Percentiles rank a stretch among this genome's conserved stretches.
Conservation (phyloP, 805 yeast genomes). For the Metschnikowia henanensis region DNA sequence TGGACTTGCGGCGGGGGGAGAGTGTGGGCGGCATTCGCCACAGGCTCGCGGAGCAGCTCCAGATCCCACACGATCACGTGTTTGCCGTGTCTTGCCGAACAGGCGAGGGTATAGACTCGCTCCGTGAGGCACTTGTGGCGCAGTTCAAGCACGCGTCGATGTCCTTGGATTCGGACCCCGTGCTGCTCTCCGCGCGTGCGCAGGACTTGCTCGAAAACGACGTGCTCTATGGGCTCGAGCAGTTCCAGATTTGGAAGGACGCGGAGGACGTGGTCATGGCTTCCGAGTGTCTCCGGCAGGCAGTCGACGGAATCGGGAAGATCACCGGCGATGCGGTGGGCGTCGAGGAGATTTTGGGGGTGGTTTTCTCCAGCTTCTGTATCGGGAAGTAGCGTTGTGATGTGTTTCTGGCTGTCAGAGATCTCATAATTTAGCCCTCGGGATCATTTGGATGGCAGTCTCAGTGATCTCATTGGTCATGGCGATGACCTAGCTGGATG, state of each 20-base stretch:
- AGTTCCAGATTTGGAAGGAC: slow-evolving; percentile 51
- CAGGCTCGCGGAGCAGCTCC: slow-evolving; percentile 14
- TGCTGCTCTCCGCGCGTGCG: slow-evolving; percentile 72
- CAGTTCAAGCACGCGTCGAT: slow-evolving; percentile 50
- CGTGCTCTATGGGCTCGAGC: slow-evolving; percentile 72
- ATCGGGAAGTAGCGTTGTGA: slow-evolving; percentile 67
- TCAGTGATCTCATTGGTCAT: no score
- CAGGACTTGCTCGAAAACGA: slow-evolving; percentile 74
- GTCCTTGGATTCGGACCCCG: slow-evolving; percentile 58
- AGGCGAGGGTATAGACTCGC: slow-evolving; percentile 52
- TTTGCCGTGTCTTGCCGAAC: slow-evolving; percentile 58
- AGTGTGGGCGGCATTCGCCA: slow-evolving; percentile 14
- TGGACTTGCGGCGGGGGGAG: slow-evolving; percentile 43
- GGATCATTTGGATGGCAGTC: no score
- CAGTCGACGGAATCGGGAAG: slow-evolving; percentile 87
- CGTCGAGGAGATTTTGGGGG: slow-evolving; percentile 86
- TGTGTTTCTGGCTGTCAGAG: no score
- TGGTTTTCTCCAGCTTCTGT: slow-evolving; percentile 89
- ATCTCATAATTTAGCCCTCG: no score
- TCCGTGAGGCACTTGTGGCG: slow-evolving; percentile 43
- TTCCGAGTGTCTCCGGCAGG: slow-evolving; percentile 66
- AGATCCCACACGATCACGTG: slow-evolving; percentile 17
- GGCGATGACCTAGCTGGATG: no score
- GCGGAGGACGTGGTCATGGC: slow-evolving; percentile 77
- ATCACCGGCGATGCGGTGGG: slow-evolving; percentile 90